These are phyloP conservation scores for Laburnicola sp. DNA, from an alignment of 2,329 filamentous ascomycete species.

Conservation along the genomic window DNA sequence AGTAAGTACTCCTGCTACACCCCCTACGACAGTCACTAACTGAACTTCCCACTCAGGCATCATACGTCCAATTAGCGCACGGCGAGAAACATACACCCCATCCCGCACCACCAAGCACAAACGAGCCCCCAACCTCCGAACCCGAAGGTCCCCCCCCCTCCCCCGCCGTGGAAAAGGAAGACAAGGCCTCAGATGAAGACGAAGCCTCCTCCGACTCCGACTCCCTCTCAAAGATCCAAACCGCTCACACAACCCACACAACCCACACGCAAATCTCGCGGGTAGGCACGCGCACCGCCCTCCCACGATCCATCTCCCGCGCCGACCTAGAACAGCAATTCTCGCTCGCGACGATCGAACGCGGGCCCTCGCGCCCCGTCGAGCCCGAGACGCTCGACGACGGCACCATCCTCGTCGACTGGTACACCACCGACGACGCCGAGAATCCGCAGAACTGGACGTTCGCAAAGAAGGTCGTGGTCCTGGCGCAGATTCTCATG, in stretches of 20 bases:
- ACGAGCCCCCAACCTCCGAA: conserved; percentile 10
- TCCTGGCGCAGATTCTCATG: conserved; percentile 52
- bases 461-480: conserved; percentile 40
- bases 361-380: conserved; percentile 42
- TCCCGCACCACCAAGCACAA: conserved; percentile 1
- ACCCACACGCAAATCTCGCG: conserved; percentile 36
- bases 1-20: not conserved
- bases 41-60: conserved; percentile 3
- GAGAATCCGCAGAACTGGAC: conserved; percentile 49
- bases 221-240: conserved; percentile 29
- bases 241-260: conserved; percentile 31
- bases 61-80: conserved; percentile 39
- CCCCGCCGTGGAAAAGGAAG: conserved; percentile 29
- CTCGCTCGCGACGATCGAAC: conserved; percentile 40
- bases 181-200: conserved; percentile 20
- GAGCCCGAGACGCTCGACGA: conserved; percentile 40
- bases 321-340: conserved; percentile 49
- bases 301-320: conserved; percentile 40
- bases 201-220: conserved; percentile 31
- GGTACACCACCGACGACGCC: conserved; percentile 48
- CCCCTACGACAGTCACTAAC: not conserved
- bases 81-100: conserved; percentile 15
- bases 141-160: conserved; percentile 25
- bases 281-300: conserved; percentile 43
- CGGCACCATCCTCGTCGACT: conserved; percentile 48